Base-by-base conservation (phyloP, 2,329 filamentous ascomycete genomes). In the Ophiostoma perfectum region DNA sequence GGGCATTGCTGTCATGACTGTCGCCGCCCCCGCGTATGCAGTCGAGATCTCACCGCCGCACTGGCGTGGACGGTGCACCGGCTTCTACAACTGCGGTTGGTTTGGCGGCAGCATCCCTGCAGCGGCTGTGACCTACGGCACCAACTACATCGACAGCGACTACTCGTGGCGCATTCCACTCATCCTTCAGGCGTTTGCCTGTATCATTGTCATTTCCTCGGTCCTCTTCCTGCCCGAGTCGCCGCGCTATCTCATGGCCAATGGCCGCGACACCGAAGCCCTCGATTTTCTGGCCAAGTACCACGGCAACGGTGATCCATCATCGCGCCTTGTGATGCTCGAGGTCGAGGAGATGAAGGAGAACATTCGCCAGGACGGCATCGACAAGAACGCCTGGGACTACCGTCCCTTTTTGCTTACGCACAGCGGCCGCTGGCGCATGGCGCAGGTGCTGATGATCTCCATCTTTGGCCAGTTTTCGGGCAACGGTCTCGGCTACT, bases 71-170 rank as follows among this genome's bases (percentile, higher is more conserved):
- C 81, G 81, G 63, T 80, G 78, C 72, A 80, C 80, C 18, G 69
- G 78, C 42, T 78, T 84, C 75, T 84, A 84, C 74, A 84, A 84
- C 76, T 83, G 81, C 68, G 82, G 82, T 81, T 82, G 67, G 67
- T 68, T 68, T 44, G 67, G 49, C 27, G 68, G 82, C 65, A 77
- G 79, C 58, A 83, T 84, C 55, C 81, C 82, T 3, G 82, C 82
- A 1, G 80, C 82, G 12, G 77, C 79, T 47, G 75, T 84, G 47
- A 81, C 81, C n/a, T 84, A 79, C 69, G 82, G 81, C 41, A 78
- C 76, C 73, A 80, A 80, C 71, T 76, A 74, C 52, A 82, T 84
- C 68, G 66, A 76, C 49, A 81, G 70, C 74, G 74, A 82, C 75
- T 82, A 78, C 73, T 77, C 81, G 5, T 84, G 81, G 81, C 78